These are phyloP conservation scores for Apiotrichum gracile DNA, from an alignment of 1,284 basidiomycete genomes.

Conservation along the genomic window DNA sequence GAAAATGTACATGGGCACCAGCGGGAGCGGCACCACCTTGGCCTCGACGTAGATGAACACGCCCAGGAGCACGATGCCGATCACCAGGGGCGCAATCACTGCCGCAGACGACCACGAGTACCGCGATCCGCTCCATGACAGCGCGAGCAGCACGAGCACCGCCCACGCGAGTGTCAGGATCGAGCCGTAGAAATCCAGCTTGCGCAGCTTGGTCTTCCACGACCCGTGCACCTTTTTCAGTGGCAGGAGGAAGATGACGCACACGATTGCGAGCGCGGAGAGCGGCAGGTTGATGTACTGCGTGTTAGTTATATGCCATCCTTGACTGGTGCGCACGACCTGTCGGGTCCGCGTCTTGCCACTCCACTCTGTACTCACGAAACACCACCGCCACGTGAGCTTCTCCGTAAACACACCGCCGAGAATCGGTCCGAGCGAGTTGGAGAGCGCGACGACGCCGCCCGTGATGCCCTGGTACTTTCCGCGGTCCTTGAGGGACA, in stretches of 20 bases:
- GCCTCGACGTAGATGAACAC: constrained; percentile 68
- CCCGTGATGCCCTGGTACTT: constrained; percentile 44
- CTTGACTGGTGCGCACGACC: background rate
- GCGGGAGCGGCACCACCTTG: constrained; percentile 60
- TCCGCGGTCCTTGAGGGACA: constrained; percentile 40
- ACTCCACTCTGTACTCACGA: constrained; percentile 3
- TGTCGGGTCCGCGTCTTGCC: background rate
- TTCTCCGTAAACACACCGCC: constrained; percentile 39
- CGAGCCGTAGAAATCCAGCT: constrained; percentile 61
- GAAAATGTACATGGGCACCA: constrained; percentile 66
- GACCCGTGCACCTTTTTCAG: constrained; percentile 61
- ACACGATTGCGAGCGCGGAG: constrained; percentile 52
- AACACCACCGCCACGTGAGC: constrained; percentile 35
- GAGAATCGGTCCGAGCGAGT: constrained; percentile 39
- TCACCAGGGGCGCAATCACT: constrained; percentile 57
- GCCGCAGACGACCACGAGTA: constrained; percentile 61
- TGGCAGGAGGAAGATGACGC: constrained; percentile 58
- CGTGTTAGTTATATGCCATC: constrained; percentile 30
- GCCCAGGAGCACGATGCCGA: constrained; percentile 53
- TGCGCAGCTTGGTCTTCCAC: constrained; percentile 55
- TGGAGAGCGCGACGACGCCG: constrained; percentile 33
- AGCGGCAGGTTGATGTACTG: constrained; percentile 60
- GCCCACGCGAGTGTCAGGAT: constrained; percentile 56
- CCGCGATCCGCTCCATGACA: constrained; percentile 66
- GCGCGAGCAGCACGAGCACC: constrained; percentile 59